Percentiles rank a stretch among this genome's conserved stretches.
phyloP scores from a whole-genome alignment of 2,329 filamentous ascomycete genomes.

The Lasiodiplodia hormozganensis region DNA sequence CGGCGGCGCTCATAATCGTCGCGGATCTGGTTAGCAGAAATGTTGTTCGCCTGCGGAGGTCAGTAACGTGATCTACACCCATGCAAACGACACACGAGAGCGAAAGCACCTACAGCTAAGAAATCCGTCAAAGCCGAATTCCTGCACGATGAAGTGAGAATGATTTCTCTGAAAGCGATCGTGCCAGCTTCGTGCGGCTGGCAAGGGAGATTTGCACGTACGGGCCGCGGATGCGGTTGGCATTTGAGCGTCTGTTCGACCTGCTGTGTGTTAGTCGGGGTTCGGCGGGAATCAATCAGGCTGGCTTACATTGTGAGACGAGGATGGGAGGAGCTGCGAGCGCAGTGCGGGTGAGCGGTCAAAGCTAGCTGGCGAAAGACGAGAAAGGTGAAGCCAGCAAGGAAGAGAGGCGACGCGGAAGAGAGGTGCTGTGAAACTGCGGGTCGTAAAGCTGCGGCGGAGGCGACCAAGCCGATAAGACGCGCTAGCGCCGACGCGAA shows the following conservation, averaged over 20 bases:
- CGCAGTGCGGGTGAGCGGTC: neutral
- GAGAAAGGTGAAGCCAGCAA: neutral
- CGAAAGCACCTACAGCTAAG: constrained; percentile 59
- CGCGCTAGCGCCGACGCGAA: constrained; percentile 27
- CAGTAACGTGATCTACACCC: neutral
- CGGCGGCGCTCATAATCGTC: constrained; percentile 64
- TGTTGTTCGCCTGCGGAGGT: constrained; percentile 68
- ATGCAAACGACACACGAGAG: neutral
- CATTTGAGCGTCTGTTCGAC: constrained; percentile 37
- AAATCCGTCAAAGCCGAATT: constrained; percentile 74
- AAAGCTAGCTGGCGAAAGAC: neutral
- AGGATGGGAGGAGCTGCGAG: neutral
- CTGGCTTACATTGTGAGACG: constrained; percentile 12
- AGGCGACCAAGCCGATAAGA: constrained; percentile 17
- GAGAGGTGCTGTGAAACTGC: constrained; percentile 15
- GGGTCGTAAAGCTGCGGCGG: constrained; percentile 3
- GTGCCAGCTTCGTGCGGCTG: neutral
- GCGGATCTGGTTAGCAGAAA: constrained; percentile 69
- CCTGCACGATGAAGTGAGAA: neutral
- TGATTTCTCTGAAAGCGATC: neutral
- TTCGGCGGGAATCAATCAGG: neutral
- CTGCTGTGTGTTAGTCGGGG: constrained; percentile 31
- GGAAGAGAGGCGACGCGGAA: neutral
- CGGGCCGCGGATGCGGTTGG: constrained; percentile 63
- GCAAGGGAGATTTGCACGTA: constrained; percentile 41